These are phyloP conservation scores for Paecilomyces formosus DNA, from an alignment of 2,329 filamentous ascomycete species.

Conservation along the genomic window DNA sequence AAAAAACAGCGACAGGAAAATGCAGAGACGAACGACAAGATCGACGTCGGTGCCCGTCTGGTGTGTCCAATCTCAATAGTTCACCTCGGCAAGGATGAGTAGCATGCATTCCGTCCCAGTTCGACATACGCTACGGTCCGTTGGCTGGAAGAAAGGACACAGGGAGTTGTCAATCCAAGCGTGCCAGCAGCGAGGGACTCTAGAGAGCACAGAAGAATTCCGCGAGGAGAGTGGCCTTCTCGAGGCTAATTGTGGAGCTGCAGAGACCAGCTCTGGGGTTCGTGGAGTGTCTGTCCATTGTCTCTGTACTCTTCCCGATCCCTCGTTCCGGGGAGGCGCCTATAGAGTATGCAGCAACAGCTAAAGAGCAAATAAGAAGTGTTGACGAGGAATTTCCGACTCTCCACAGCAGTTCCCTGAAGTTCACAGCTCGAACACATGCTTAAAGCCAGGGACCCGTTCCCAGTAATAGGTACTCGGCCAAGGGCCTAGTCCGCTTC, in stretches of 20 bases:
- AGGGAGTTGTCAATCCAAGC: neutral
- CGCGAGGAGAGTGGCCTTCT: neutral
- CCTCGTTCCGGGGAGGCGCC: neutral
- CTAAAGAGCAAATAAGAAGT: neutral
- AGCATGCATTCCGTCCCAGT: slow-evolving; percentile 17
- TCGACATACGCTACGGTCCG: slow-evolving; percentile 15
- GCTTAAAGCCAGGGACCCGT: neutral
- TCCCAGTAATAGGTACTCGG: neutral
- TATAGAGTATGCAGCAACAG: neutral
- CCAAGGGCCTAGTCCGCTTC: neutral
- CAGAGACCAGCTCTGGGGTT: neutral
- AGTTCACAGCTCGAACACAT: neutral
- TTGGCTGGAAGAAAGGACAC: slow-evolving; percentile 2
- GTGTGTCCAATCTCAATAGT: slow-evolving; percentile 29
- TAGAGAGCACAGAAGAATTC: neutral
- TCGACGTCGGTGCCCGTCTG: slow-evolving; percentile 26
- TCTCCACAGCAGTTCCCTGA: neutral
- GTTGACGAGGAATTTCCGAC: neutral
- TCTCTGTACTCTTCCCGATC: neutral
- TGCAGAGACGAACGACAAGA: slow-evolving; percentile 22
- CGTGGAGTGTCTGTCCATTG: neutral
- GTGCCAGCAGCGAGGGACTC: neutral
- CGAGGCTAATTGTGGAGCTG: neutral
- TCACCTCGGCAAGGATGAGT: slow-evolving; percentile 19
- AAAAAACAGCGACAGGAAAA: slow-evolving; percentile 19